phyloP scores from a whole-genome alignment of 352 stramenopile species.

The Globisporangium viniferum region DNA sequence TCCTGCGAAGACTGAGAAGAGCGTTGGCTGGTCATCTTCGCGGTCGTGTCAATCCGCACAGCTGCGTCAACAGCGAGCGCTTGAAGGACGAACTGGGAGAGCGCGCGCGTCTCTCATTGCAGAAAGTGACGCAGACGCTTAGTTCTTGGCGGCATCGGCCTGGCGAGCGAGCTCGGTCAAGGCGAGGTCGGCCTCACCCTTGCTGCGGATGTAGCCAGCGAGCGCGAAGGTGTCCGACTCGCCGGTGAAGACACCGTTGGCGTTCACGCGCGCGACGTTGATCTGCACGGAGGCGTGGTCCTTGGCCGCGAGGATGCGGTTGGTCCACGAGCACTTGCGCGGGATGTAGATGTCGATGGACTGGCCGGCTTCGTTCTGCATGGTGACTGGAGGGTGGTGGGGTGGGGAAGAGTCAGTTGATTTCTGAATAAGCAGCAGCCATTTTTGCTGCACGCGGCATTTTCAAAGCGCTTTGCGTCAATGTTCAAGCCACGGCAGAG shows the following conservation, averaged over 20 bases:
- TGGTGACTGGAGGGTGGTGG: slow-evolving; percentile 48
- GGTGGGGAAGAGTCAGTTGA: slow-evolving; percentile 49
- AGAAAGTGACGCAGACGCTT: slow-evolving; percentile 19
- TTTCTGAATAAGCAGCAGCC: slow-evolving; percentile 36
- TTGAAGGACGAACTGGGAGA: neutral
- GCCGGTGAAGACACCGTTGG: slow-evolving; percentile 95
- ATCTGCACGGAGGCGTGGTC: slow-evolving; percentile 98
- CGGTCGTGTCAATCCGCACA: neutral
- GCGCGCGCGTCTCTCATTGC: neutral
- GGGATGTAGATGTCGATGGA: slow-evolving; percentile 99
- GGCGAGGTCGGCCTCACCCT: slow-evolving; percentile 94
- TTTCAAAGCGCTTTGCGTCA: neutral
- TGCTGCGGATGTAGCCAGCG: slow-evolving; percentile 96
- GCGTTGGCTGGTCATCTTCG: neutral
- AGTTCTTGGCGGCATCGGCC: slow-evolving; percentile 81
- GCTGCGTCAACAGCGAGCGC: neutral
- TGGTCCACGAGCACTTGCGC: slow-evolving; percentile 99
- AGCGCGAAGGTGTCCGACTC: slow-evolving; percentile 95
- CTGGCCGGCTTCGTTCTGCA: slow-evolving; percentile 97
- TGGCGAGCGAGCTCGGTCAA: slow-evolving; percentile 82
- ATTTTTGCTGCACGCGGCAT: neutral
- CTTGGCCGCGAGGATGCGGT: slow-evolving; percentile 97
- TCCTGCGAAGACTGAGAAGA: neutral
- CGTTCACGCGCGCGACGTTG: slow-evolving; percentile 97
- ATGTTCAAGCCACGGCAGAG: neutral